Conservation (phyloP, 2,329 filamentous ascomycete genomes). For the Xylaria sp. region DNA sequence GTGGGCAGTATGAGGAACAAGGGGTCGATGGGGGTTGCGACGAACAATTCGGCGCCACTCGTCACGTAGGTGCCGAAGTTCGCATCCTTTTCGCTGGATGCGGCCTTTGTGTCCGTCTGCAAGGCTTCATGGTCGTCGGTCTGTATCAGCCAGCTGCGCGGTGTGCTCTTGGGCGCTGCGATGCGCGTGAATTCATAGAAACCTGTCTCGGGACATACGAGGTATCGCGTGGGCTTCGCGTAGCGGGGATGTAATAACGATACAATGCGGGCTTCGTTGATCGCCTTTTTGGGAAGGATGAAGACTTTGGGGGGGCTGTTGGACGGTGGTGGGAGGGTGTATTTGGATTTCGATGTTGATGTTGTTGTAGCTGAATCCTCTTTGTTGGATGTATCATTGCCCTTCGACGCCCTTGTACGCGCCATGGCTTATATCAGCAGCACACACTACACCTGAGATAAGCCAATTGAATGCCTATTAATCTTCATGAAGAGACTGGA, state of each 20-base stretch:
- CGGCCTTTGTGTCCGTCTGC: conserved; percentile 16
- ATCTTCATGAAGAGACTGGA: too few relatives aligned
- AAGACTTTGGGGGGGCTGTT: conserved; percentile 65
- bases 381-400: conserved; percentile 45
- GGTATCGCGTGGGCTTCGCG: conserved; percentile 65
- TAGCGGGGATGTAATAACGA: conserved; percentile 69
- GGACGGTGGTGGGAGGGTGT: conserved; percentile 53
- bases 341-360: conserved; percentile 46
- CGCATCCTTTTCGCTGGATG: conserved; percentile 37
- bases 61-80: conserved; percentile 58
- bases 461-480: neutral
- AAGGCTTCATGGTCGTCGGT: conserved; percentile 22
- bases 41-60: conserved; percentile 76
- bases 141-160: conserved; percentile 71
- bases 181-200: conserved; percentile 73
- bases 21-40: conserved; percentile 86
- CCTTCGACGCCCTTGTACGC: conserved; percentile 60
- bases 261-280: conserved; percentile 65
- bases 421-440: conserved; percentile 53
- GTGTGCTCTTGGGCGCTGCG: conserved; percentile 61
- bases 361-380: conserved; percentile 42
- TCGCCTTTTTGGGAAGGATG: conserved; percentile 67
- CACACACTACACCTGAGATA: neutral
- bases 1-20: conserved; percentile 84
- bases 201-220: conserved; percentile 69